Conservation (phyloP, 148 eudicot species). For the Talinum fruticosum region DNA sequence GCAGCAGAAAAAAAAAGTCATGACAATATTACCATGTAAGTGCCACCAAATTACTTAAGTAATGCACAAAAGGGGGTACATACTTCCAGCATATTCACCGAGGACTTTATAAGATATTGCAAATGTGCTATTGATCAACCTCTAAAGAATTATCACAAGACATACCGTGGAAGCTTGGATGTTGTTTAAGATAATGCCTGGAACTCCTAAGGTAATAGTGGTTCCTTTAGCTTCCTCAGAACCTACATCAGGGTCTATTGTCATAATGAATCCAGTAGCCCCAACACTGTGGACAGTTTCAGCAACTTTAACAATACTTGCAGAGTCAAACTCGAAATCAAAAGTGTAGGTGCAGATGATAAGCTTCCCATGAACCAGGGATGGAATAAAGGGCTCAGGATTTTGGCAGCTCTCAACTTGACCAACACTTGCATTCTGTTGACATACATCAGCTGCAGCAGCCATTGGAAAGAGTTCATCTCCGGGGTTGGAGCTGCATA, state of each 20-base stretch:
- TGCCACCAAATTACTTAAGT: not conserved
- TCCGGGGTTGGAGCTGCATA: constrained; percentile 56
- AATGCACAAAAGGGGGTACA: not conserved
- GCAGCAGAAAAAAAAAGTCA: constrained; percentile 1
- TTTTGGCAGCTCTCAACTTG: constrained; percentile 55
- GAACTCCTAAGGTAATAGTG: constrained; percentile 43
- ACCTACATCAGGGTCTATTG: constrained; percentile 58
- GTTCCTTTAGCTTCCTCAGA: constrained; percentile 57
- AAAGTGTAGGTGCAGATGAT: constrained; percentile 60
- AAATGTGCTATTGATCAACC: not conserved
- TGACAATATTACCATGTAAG: not conserved
- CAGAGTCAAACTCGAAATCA: constrained; percentile 53
- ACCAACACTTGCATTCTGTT: constrained; percentile 38
- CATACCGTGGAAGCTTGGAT: constrained; percentile 56
- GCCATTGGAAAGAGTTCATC: constrained; percentile 44
- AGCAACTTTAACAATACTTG: constrained; percentile 51
- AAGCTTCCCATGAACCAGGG: constrained; percentile 51
- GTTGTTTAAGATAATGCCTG: constrained; percentile 52
- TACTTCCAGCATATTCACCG: not conserved
- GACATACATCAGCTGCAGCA: constrained; percentile 59
- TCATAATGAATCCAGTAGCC: constrained; percentile 64
- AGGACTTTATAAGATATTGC: not conserved
- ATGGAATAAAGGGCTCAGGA: constrained; percentile 38
- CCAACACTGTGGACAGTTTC: constrained; percentile 45
- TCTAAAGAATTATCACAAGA: not conserved